phyloP scores from a whole-genome alignment of 2,329 filamentous ascomycete genomes.

The Botryosphaeria dothidea region DNA sequence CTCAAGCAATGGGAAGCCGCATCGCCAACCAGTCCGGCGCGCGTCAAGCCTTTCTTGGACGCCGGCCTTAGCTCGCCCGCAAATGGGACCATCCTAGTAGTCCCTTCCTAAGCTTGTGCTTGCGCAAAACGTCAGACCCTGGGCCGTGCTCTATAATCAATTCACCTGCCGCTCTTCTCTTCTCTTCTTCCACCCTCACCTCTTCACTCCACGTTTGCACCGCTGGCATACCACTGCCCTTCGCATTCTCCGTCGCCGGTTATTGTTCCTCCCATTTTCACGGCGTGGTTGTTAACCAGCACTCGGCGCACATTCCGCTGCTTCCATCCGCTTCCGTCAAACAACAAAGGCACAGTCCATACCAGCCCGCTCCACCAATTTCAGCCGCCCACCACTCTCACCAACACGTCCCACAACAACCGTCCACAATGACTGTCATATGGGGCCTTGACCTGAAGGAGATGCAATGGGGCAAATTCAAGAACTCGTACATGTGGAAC shows the following conservation, averaged over 20 bases:
- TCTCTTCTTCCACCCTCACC: not conserved
- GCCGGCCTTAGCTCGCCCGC: not conserved
- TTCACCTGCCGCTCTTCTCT: not conserved
- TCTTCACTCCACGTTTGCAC: not conserved
- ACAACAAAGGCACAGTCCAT: not conserved
- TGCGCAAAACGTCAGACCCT: constrained; percentile 8
- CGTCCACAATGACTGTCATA: constrained; percentile 47
- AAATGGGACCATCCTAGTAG: not conserved
- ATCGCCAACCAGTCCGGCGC: not conserved
- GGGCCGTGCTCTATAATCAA: not conserved
- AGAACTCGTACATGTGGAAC: constrained; percentile 60
- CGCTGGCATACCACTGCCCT: not conserved
- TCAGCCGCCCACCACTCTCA: not conserved
- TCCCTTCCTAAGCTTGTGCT: not conserved
- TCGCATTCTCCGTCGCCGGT: not conserved
- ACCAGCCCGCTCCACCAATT: not conserved
- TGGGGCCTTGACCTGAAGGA: constrained; percentile 60
- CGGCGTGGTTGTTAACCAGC: not conserved
- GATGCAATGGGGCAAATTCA: constrained; percentile 61
- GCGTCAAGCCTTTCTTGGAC: not conserved
- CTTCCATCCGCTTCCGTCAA: constrained; percentile 2
- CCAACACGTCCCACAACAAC: not conserved
- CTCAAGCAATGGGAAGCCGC: not conserved
- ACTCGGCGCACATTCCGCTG: not conserved
- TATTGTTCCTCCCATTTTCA: not conserved